Percentiles rank a stretch among this genome's conserved stretches.
These are phyloP conservation scores for Daldinia grandis DNA, from an alignment of 495 filamentous ascomycete species.

Conservation along the genomic window DNA sequence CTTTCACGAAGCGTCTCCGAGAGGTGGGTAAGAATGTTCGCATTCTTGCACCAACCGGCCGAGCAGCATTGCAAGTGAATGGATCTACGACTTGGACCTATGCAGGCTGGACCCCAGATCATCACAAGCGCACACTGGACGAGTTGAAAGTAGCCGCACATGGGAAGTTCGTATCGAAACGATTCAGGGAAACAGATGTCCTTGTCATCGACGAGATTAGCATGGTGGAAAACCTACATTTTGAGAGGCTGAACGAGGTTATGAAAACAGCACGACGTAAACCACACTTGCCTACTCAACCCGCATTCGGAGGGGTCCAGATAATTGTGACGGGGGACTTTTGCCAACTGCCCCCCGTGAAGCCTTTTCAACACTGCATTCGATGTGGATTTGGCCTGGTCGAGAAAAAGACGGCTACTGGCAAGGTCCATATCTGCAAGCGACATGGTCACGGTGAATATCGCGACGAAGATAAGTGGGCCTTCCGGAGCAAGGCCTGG, in stretches of 20 bases:
- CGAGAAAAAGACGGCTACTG: conserved; percentile 74
- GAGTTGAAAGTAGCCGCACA: conserved; percentile 18
- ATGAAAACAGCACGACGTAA: conserved; percentile 53
- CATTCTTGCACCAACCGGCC: conserved; percentile 66
- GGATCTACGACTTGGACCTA: conserved; percentile 64
- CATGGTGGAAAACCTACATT: conserved; percentile 64
- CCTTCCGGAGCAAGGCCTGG: conserved; percentile 53
- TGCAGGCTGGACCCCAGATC: conserved; percentile 60
- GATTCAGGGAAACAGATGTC: conserved; percentile 54
- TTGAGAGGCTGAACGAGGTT: conserved; percentile 61
- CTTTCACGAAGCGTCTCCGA: conserved; percentile 52
- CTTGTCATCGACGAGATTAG: conserved; percentile 57
- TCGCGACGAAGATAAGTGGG: conserved; percentile 50
- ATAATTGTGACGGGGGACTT: conserved; percentile 96
- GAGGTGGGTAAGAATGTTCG: conserved; percentile 49
- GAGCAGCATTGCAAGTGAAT: conserved; percentile 61
- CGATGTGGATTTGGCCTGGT: conserved; percentile 74
- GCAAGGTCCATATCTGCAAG: conserved; percentile 66
- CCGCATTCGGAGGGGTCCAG: conserved; percentile 91
- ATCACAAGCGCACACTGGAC: conserved; percentile 35
- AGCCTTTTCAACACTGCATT: conserved; percentile 81
- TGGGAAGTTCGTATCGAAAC: conserved; percentile 29
- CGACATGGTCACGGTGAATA: conserved; percentile 41
- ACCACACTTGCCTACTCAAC: conserved; percentile 60
- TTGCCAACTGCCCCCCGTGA: conserved; percentile 92